Conservation (phyloP, 1,139 yeast genomes). For the Diutina rugosa region DNA sequence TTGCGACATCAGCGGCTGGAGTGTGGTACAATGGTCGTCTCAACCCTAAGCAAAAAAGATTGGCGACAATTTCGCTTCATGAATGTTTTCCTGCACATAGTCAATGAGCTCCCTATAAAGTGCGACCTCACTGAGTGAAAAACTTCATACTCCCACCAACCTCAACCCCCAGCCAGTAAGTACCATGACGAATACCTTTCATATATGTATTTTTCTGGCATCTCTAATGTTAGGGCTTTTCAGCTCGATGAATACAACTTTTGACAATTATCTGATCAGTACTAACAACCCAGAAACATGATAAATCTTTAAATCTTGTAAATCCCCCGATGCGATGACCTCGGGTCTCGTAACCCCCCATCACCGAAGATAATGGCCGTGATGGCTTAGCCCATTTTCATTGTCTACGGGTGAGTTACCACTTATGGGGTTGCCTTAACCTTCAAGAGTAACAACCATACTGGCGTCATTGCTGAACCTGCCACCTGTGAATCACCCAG, state of each 20-base stretch:
- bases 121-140: background rate
- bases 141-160: background rate
- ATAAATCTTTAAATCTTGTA: too few species aligned
- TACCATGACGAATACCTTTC: constrained; percentile 24
- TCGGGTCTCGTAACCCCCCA: too few species aligned
- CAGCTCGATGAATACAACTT: constrained; percentile 43
- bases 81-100: background rate
- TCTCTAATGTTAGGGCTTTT: constrained; percentile 56
- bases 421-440: too few species aligned
- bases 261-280: constrained; percentile 36
- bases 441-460: too few species aligned
- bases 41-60: background rate
- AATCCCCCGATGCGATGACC: too few species aligned
- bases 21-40: background rate
- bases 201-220: constrained; percentile 52
- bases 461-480: too few species aligned
- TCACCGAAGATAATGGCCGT: too few species aligned
- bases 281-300: background rate
- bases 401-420: too few species aligned
- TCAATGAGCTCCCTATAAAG: background rate
- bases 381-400: too few species aligned
- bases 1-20: background rate
- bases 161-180: background rate
- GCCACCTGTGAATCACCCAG: too few species aligned
- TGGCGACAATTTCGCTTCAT: background rate